Percentiles rank a stretch among this genome's conserved stretches.
Evolutionary conservation across 2,329 filamentous ascomycete species (phyloP).

Genomic region (Talaromyces funiculosus): DNA sequence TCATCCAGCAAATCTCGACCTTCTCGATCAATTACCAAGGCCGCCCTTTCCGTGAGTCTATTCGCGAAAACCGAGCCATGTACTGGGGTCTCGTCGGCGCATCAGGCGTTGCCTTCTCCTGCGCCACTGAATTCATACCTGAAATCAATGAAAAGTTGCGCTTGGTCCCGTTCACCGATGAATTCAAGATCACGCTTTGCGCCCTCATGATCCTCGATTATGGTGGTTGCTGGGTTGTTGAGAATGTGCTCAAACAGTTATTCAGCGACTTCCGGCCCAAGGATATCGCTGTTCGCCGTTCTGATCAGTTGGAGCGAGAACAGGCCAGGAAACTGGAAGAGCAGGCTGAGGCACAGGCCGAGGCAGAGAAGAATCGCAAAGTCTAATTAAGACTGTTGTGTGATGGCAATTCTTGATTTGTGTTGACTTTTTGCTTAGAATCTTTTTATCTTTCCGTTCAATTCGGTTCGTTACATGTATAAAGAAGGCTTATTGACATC

Average conservation of each 20-base stretch:
- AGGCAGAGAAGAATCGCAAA: conserved; percentile 30
- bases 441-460: not conserved
- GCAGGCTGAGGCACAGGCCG: conserved; percentile 41
- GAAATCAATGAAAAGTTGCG: conserved; percentile 92
- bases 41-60: conserved; percentile 91
- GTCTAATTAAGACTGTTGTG: conserved; percentile 16
- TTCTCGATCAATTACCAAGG: conserved; percentile 99
- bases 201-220: conserved; percentile 83
- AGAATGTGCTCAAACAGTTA: conserved; percentile 73
- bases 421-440: too few species aligned
- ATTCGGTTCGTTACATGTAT: not conserved
- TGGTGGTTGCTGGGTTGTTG: conserved; percentile 76
- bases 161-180: conserved; percentile 78
- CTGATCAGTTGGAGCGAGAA: conserved; percentile 80
- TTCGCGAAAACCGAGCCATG: conserved; percentile 95
- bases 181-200: conserved; percentile 87
- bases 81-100: conserved; percentile 93
- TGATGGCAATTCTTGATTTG: too few species aligned
- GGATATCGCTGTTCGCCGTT: conserved; percentile 80
- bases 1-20: conserved; percentile 98
- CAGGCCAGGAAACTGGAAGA: conserved; percentile 60
- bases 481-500: conserved; percentile 4
- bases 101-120: conserved; percentile 83
- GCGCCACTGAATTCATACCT: conserved; percentile 89
- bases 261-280: conserved; percentile 92